phyloP scores from a whole-genome alignment of 129 eudicot genomes.

The Lonicera japonica region DNA sequence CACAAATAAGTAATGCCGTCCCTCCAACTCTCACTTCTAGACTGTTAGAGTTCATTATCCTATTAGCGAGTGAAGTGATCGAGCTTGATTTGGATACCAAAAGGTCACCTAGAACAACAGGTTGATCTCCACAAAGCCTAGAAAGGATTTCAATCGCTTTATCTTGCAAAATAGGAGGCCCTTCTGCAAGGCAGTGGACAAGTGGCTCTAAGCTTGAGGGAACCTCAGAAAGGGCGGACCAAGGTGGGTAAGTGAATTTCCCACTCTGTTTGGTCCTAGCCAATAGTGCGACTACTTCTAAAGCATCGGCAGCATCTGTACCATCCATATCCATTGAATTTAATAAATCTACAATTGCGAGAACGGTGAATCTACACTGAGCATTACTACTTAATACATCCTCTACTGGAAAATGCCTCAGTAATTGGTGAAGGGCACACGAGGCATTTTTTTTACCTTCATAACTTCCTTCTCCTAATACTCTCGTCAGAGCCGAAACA shows the following conservation, averaged over 20 bases:
- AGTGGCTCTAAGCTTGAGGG: constrained; percentile 59
- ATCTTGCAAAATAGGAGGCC: constrained; percentile 50
- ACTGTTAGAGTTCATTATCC: constrained; percentile 48
- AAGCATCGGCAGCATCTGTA: constrained; percentile 49
- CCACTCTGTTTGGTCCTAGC: constrained; percentile 40
- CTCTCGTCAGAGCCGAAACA: constrained; percentile 65
- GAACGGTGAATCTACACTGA: constrained; percentile 53
- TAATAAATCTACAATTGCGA: constrained; percentile 43
- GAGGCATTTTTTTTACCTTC: constrained; percentile 72
- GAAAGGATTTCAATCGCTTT: constrained; percentile 63
- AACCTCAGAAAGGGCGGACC: constrained; percentile 52
- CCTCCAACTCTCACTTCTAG: constrained; percentile 74
- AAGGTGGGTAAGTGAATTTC: constrained; percentile 29
- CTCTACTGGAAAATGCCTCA: constrained; percentile 51
- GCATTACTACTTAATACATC: constrained; percentile 47
- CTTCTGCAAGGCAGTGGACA: constrained; percentile 49
- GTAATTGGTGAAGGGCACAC: constrained; percentile 62
- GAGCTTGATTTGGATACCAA: constrained; percentile 45
- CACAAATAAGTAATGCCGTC: constrained; percentile 54
- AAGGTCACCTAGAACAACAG: constrained; percentile 42
- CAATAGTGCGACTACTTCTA: constrained; percentile 53
- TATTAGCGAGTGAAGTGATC: constrained; percentile 49
- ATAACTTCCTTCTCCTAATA: constrained; percentile 55
- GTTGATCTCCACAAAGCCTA: constrained; percentile 60
- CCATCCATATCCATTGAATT: constrained; percentile 43